Conservation (phyloP, 345 rosid genomes). For the Salix koriyanagi region DNA sequence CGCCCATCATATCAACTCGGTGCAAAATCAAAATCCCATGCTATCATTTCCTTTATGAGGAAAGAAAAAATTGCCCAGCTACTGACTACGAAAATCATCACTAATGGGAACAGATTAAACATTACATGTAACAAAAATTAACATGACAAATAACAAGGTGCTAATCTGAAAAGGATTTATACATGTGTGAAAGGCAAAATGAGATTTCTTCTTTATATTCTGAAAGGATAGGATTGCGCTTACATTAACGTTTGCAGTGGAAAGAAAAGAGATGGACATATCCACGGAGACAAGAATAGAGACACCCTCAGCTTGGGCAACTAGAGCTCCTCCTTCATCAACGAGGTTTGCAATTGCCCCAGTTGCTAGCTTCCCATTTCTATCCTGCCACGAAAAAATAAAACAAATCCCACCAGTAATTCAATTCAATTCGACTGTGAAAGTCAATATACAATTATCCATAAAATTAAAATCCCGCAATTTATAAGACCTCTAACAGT, state of each 20-base stretch:
- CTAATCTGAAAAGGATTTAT: not conserved
- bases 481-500: not conserved
- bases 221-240: not conserved
- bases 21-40: not conserved
- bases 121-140: too few relatives aligned
- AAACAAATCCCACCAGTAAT: not conserved
- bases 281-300: slow-evolving; percentile 78
- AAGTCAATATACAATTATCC: not conserved
- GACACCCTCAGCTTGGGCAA: slow-evolving; percentile 51
- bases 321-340: slow-evolving; percentile 80
- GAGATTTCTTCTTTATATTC: too few relatives aligned
- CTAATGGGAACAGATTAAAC: too few relatives aligned
- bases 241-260: slow-evolving; percentile 22
- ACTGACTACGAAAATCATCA: not conserved
- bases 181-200: not conserved
- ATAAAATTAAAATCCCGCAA: too few relatives aligned
- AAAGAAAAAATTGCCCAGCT: not conserved
- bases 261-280: slow-evolving; percentile 76
- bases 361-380: slow-evolving; percentile 60
- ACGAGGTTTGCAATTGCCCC: slow-evolving; percentile 87
- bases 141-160: not conserved
- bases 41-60: too few relatives aligned
- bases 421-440: not conserved
- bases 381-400: slow-evolving; percentile 47
- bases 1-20: not conserved